Conservation (phyloP, 306 rosid species). For the Cotoneaster glaucophyllus region DNA sequence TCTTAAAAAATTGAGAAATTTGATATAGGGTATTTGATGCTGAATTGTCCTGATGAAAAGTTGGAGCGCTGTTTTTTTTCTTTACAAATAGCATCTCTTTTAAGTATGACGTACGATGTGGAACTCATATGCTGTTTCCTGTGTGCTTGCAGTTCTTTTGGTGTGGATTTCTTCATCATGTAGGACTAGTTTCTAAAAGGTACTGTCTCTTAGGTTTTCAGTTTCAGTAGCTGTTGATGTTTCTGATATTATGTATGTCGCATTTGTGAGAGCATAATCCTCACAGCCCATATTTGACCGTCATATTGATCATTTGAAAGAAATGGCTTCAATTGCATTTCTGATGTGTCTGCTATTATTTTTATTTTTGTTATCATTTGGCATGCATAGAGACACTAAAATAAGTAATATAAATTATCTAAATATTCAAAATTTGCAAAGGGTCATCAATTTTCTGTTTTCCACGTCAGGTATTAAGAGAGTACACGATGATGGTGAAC, state of each 20-base stretch:
- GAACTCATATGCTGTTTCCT: no score
- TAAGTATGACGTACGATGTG: no score
- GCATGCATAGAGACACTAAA: neutral
- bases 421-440: neutral
- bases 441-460: neutral
- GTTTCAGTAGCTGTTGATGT: neutral
- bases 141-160: no score
- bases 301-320: neutral
- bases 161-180: neutral
- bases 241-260: neutral
- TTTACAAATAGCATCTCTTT: no score
- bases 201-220: neutral
- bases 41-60: no score
- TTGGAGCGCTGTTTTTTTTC: no score
- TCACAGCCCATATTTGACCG: neutral
- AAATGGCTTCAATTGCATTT: neutral
- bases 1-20: no score
- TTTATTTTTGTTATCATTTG: no score
- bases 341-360: no score
- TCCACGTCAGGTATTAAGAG: neutral
- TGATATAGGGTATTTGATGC: no score
- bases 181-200: neutral
- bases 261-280: neutral
- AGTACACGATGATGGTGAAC: neutral
- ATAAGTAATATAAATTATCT: neutral